phyloP scores from a whole-genome alignment of 2,329 filamentous ascomycete species.

The Xylariomycetidae sp. region DNA sequence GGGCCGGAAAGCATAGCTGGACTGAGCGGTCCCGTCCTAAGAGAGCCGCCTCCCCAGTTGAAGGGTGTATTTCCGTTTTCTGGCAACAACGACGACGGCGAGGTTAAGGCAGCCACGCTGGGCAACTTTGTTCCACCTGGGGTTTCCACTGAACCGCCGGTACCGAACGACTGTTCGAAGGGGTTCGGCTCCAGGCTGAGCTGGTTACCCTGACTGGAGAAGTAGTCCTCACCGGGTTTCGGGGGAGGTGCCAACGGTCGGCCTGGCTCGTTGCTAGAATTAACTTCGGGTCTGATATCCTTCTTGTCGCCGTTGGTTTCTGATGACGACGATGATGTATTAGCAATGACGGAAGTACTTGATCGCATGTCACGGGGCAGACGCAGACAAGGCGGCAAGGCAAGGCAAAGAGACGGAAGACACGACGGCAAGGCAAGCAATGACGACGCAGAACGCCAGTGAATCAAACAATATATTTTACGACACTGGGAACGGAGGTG shows the following conservation, averaged over 20 bases:
- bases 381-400: slow-evolving; percentile 6
- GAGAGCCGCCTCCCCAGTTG: slow-evolving; percentile 76
- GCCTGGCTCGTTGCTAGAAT: slow-evolving; percentile 53
- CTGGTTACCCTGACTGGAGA: slow-evolving; percentile 46
- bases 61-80: slow-evolving; percentile 69
- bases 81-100: slow-evolving; percentile 75
- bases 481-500: no score
- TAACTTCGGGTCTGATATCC: slow-evolving; percentile 46
- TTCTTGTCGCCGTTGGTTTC: slow-evolving; percentile 43
- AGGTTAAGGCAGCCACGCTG: slow-evolving; percentile 85
- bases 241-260: slow-evolving; percentile 68
- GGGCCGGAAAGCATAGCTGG: slow-evolving; percentile 95
- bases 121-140: slow-evolving; percentile 80
- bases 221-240: slow-evolving; percentile 65
- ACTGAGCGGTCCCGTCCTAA: slow-evolving; percentile 88
- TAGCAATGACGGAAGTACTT: no score
- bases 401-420: slow-evolving; percentile 1
- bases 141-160: slow-evolving; percentile 63
- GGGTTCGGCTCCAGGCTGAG: slow-evolving; percentile 87
- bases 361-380: no score
- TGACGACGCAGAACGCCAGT: slow-evolving; percentile 2
- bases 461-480: slow-evolving; percentile 1
- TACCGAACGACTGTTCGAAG: slow-evolving; percentile 90
- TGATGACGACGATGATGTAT: no score
- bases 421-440: no score